Evolutionary conservation across 2,329 filamentous ascomycete species (phyloP).

Genomic region (Didymellaceae sp.): DNA sequence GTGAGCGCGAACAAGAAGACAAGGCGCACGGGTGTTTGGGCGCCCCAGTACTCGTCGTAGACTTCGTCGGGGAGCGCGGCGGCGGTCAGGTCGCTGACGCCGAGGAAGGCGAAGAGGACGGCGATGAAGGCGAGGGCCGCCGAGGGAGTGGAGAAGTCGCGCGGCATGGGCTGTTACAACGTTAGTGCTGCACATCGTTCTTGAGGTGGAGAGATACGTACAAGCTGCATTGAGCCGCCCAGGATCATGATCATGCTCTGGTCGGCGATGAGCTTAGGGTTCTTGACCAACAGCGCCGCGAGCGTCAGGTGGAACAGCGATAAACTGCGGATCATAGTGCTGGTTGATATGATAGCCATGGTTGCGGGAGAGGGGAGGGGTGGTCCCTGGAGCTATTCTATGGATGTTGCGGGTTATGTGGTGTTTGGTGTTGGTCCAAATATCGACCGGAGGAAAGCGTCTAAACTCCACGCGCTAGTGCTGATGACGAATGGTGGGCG

Average conservation of each 20-base stretch:
- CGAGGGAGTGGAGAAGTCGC: conserved; percentile 71
- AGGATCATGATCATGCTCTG: conserved; percentile 82
- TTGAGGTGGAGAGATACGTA: conserved; percentile 50
- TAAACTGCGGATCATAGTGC: conserved; percentile 79
- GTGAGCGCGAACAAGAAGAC: conserved; percentile 67
- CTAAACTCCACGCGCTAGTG: conserved; percentile 16
- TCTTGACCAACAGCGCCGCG: conserved; percentile 81
- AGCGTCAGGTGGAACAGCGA: conserved; percentile 85
- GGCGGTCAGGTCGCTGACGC: conserved; percentile 55
- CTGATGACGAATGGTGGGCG: conserved; percentile 14
- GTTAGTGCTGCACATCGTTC: no score
- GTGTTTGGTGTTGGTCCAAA: conserved; percentile 10
- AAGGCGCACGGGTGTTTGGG: conserved; percentile 68
- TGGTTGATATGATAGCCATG: conserved; percentile 84
- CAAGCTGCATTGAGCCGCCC: conserved; percentile 83
- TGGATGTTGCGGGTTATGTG: conserved; percentile 3
- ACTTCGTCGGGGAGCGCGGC: conserved; percentile 53
- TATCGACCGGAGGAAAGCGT: no score
- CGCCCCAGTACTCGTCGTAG: conserved; percentile 56
- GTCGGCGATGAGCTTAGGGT: conserved; percentile 74
- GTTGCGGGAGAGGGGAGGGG: conserved; percentile 4
- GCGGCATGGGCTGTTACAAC: conserved; percentile 65
- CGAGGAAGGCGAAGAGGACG: conserved; percentile 71
- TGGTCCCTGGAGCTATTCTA: neutral
- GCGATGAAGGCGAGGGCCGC: conserved; percentile 71